phyloP scores from a whole-genome alignment of 192 early-diverging fungal genomes.

The Thamnidium elegans region DNA sequence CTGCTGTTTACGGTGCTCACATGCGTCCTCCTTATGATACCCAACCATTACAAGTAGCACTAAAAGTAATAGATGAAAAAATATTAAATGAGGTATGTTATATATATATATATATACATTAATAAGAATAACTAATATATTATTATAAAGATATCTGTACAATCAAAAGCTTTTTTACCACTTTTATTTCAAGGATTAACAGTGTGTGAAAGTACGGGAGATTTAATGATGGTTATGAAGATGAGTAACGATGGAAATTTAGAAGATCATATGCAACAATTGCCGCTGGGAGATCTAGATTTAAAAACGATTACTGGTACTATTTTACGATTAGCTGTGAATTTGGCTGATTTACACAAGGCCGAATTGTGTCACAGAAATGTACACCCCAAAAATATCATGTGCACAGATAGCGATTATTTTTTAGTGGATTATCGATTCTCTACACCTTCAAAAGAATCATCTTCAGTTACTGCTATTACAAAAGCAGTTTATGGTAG shows the following conservation, averaged over 20 bases:
- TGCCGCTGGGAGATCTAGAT: conserved; percentile 29
- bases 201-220: conserved; percentile 35
- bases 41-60: conserved; percentile 25
- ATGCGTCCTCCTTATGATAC: conserved; percentile 33
- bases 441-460: conserved; percentile 29
- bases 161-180: conserved; percentile 32
- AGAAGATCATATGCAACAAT: conserved; percentile 37
- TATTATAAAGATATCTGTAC: conserved; percentile 30
- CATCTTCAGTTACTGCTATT: conserved; percentile 31
- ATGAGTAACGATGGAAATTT: conserved; percentile 34
- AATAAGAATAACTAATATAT: too few relatives aligned
- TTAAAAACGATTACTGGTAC: conserved; percentile 35
- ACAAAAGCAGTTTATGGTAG: conserved; percentile 50
- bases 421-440: conserved; percentile 38
- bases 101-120: too few relatives aligned
- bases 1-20: conserved; percentile 35
- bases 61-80: conserved; percentile 36
- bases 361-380: conserved; percentile 28
- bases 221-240: conserved; percentile 41
- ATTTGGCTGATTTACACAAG: conserved; percentile 31
- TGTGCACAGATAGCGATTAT: conserved; percentile 32
- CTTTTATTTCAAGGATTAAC: conserved; percentile 34
- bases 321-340: conserved; percentile 28
- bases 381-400: conserved; percentile 35
- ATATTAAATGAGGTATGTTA: conserved; percentile 38